These are phyloP conservation scores for Mycena citricolor DNA, from an alignment of 1,284 basidiomycete species.

Conservation along the genomic window DNA sequence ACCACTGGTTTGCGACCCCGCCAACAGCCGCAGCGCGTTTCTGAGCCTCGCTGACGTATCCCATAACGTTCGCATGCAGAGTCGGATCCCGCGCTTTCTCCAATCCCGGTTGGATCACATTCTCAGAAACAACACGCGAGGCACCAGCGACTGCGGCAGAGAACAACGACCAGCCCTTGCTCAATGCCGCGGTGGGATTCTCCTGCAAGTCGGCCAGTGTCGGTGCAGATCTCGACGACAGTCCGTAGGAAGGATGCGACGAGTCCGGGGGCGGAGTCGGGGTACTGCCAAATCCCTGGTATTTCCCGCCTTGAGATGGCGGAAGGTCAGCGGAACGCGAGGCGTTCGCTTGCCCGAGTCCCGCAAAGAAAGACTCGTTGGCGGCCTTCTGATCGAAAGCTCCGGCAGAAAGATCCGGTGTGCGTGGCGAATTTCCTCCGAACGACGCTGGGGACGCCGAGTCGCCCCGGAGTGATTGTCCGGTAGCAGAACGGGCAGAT, in stretches of 20 bases:
- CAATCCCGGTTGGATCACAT: slow-evolving; percentile 79
- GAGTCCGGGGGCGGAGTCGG: slow-evolving; percentile 52
- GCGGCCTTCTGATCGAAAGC: slow-evolving; percentile 70
- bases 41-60: slow-evolving; percentile 69
- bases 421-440: slow-evolving; percentile 44
- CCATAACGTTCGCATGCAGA: slow-evolving; percentile 69
- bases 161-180: slow-evolving; percentile 85
- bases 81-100: slow-evolving; percentile 75
- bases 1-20: slow-evolving; percentile 68
- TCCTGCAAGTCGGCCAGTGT: slow-evolving; percentile 73
- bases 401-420: slow-evolving; percentile 38
- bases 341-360: slow-evolving; percentile 72
- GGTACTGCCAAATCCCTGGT: slow-evolving; percentile 81
- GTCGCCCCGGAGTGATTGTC: slow-evolving; percentile 46
- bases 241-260: slow-evolving; percentile 57
- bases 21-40: slow-evolving; percentile 59
- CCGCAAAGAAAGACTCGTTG: slow-evolving; percentile 78
- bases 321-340: slow-evolving; percentile 68
- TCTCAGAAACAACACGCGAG: slow-evolving; percentile 71
- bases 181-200: slow-evolving; percentile 73
- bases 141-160: slow-evolving; percentile 74
- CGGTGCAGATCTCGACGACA: slow-evolving; percentile 73
- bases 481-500: slow-evolving; percentile 51
- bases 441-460: slow-evolving; percentile 57
- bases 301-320: slow-evolving; percentile 83